Evolutionary conservation across 2,329 filamentous ascomycete genomes (phyloP).

Genomic region (Trichoderma sp.): DNA sequence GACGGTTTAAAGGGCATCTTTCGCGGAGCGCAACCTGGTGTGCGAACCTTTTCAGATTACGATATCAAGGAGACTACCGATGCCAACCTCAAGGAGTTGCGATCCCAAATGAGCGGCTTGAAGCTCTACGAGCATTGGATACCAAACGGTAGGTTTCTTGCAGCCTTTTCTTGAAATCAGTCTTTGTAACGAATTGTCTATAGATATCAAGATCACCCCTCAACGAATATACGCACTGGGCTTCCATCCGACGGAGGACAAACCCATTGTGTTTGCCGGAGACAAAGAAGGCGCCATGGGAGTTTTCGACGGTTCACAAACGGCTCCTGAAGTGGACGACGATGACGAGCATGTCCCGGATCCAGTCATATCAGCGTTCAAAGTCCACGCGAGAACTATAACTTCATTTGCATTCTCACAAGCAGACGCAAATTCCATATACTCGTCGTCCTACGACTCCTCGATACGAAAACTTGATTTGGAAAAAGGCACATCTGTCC

Average conservation of each 20-base stretch:
- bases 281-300: slow-evolving; percentile 93
- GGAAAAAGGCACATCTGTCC: slow-evolving; percentile 74
- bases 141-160: slow-evolving; percentile 66
- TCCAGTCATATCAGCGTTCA: slow-evolving; percentile 85
- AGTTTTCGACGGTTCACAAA: slow-evolving; percentile 85
- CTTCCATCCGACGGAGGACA: slow-evolving; percentile 85
- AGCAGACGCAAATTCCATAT: slow-evolving; percentile 73
- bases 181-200: neutral
- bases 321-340: slow-evolving; percentile 60
- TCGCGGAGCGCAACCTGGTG: slow-evolving; percentile 75
- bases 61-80: slow-evolving; percentile 81
- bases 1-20: slow-evolving; percentile 64
- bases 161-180: neutral
- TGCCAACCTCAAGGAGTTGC: slow-evolving; percentile 71
- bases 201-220: slow-evolving; percentile 88
- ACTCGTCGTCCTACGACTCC: slow-evolving; percentile 89
- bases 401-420: slow-evolving; percentile 79
- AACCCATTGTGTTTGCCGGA: slow-evolving; percentile 87
- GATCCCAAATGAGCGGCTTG: slow-evolving; percentile 76
- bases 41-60: slow-evolving; percentile 83
- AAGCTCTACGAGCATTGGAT: slow-evolving; percentile 82
- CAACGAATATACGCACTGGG: slow-evolving; percentile 85
- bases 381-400: slow-evolving; percentile 88
- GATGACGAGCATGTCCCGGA: slow-evolving; percentile 70
- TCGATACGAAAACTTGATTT: slow-evolving; percentile 88